Evolutionary conservation across 495 filamentous ascomycete genomes (phyloP), one percentile per base, ranked within the genome.

Genomic region (Daldinia childiae): DNA sequence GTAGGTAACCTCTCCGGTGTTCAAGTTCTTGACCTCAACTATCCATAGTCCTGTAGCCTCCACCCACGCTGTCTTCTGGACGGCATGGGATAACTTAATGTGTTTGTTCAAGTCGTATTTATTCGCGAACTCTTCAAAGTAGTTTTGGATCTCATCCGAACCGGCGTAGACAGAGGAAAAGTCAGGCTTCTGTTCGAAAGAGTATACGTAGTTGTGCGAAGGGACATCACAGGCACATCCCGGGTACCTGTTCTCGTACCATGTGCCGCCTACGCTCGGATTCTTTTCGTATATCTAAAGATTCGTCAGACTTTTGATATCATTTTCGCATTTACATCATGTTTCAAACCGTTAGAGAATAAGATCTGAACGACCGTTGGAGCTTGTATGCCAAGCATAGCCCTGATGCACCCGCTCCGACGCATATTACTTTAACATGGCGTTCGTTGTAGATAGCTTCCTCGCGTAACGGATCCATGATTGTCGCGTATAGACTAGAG

Each of bases 121-220:
- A 4, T 76, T 58, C 1, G 66, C 78, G 17, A 87, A 81, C 0
- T 57, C 66, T 43, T 82, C 77, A 72, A 84, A 84, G 62, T 87
- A 87, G 1, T 62, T 41, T 34, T 78, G 76, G 14, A 87, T 87
- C 54, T 87, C 82, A 8, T 52, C 68, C 0, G 82, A 76, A 8
- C 72, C 65, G 11, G 80, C 78, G 69, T 85, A 87, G 48, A 83
- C 82, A 0, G 75, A 75, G 3, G 79, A 80, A 80, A 82, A 87
- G 38, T 85, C 81, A 48, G 75, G 60, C 60, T 87, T 88, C 0
- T 81, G 82, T 61, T 86, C 84, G 55, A 83, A 88, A 3, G 84
- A 80, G 19, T 81, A 86, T 57, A 83, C 81, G 58, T 88, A 87
- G 8, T 82, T 79, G 73, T 39, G 76, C n/a, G 51, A 74, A 55